Conservation (phyloP, 306 rosid species). For the Macrotyloma uniflorum region DNA sequence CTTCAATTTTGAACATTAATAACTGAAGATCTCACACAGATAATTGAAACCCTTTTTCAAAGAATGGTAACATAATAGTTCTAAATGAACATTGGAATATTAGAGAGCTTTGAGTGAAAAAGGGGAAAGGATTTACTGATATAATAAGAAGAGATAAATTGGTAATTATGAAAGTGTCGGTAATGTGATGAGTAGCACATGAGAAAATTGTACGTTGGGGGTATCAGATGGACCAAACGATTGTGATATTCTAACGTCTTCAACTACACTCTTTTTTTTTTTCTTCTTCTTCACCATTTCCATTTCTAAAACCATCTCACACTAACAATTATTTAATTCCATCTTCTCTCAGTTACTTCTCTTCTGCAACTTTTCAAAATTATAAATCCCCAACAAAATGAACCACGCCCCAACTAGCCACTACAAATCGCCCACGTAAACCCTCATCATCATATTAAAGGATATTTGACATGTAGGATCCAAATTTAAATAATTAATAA, state of each 20-base stretch:
- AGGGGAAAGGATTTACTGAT: background rate
- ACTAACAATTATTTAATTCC: background rate
- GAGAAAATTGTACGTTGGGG: constrained; percentile 38
- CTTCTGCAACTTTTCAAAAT: background rate
- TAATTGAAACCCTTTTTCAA: too few species aligned
- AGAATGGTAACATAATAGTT: too few species aligned
- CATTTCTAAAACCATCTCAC: background rate
- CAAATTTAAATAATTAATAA: constrained; percentile 6
- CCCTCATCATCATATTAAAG: background rate
- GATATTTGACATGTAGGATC: constrained; percentile 26
- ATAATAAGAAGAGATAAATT: background rate
- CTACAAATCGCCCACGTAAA: constrained; percentile 18
- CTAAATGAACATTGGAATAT: background rate
- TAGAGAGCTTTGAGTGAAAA: background rate
- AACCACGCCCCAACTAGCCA: constrained; percentile 19
- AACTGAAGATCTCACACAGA: too few species aligned
- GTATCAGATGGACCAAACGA: constrained; percentile 51
- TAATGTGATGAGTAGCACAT: constrained; percentile 42
- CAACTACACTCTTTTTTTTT: background rate
- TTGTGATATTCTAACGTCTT: constrained; percentile 57
- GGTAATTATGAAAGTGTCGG: constrained; percentile 49
- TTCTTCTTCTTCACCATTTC: too few species aligned
- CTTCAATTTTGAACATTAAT: too few species aligned
- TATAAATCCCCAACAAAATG: background rate
- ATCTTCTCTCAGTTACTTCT: background rate